phyloP scores from a whole-genome alignment of 805 yeast species.

The Debaryomyces hansenii region DNA sequence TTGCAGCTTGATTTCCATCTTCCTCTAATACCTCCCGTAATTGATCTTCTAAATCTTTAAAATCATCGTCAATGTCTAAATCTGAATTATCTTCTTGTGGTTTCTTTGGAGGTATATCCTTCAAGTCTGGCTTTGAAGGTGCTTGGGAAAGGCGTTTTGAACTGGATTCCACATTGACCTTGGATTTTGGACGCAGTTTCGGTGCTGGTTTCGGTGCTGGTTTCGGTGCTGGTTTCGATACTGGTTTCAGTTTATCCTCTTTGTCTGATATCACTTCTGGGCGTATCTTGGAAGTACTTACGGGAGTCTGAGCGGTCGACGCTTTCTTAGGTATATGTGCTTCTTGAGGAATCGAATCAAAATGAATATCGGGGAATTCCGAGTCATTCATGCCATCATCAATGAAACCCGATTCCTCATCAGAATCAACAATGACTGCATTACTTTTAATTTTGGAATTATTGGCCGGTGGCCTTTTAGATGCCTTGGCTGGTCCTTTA shows the following conservation, averaged over 20 bases:
- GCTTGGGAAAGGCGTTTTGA: not conserved
- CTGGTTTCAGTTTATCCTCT: not conserved
- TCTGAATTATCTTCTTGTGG: not conserved
- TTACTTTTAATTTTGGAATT: not conserved
- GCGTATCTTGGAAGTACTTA: not conserved
- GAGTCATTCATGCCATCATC: not conserved
- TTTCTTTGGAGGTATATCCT: not conserved
- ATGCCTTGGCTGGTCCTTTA: not conserved
- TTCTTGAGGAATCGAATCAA: not conserved
- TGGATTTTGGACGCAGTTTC: slow-evolving; percentile 27
- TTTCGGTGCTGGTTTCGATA: not conserved
- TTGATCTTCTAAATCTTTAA: slow-evolving; percentile 44
- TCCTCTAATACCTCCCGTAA: slow-evolving; percentile 41
- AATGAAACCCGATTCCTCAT: not conserved
- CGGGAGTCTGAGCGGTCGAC: slow-evolving; percentile 14
- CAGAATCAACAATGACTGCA: no score
- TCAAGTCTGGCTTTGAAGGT: not conserved
- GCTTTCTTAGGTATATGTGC: slow-evolving; percentile 10
- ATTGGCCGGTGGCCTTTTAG: not conserved
- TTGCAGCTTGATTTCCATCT: slow-evolving; percentile 6
- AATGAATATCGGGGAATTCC: not conserved
- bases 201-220: slow-evolving; percentile 13
- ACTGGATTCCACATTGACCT: not conserved
- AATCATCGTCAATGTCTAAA: slow-evolving; percentile 37
- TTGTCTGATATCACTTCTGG: slow-evolving; percentile 1